phyloP scores from a whole-genome alignment of 192 early-diverging fungal species.

The Coemansia guatemalensis region DNA sequence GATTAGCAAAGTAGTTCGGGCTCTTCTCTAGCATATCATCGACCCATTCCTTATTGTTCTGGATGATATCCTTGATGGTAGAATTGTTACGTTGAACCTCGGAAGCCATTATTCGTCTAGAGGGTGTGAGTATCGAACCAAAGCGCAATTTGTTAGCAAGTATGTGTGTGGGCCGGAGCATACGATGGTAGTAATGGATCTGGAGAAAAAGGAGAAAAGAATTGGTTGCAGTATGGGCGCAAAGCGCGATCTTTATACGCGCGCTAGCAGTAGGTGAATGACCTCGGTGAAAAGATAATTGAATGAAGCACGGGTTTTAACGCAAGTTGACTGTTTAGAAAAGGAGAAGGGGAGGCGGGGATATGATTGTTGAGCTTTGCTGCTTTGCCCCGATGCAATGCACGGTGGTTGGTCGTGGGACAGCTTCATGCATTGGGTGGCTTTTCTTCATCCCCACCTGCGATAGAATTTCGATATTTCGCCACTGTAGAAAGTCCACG shows the following conservation, averaged over 20 bases:
- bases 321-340: background rate
- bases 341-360: background rate
- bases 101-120: conserved; percentile 30
- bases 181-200: conserved; percentile 9
- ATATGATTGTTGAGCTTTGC: background rate
- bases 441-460: no score
- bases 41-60: conserved; percentile 66
- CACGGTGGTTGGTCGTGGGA: no score
- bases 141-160: conserved; percentile 30
- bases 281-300: background rate
- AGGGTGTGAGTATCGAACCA: conserved; percentile 22
- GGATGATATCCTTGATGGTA: conserved; percentile 23
- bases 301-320: background rate
- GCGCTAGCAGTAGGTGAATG: background rate
- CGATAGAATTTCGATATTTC: no score
- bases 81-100: background rate
- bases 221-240: background rate
- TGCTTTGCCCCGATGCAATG: no score
- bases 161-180: conserved; percentile 24
- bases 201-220: conserved; percentile 4
- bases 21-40: conserved; percentile 54
- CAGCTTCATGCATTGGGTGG: no score
- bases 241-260: conserved; percentile 3
- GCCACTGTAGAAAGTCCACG: no score
- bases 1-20: conserved; percentile 71